Base-by-base conservation (phyloP, 805 yeast species). In the Ogataea trehaloabstinens region DNA sequence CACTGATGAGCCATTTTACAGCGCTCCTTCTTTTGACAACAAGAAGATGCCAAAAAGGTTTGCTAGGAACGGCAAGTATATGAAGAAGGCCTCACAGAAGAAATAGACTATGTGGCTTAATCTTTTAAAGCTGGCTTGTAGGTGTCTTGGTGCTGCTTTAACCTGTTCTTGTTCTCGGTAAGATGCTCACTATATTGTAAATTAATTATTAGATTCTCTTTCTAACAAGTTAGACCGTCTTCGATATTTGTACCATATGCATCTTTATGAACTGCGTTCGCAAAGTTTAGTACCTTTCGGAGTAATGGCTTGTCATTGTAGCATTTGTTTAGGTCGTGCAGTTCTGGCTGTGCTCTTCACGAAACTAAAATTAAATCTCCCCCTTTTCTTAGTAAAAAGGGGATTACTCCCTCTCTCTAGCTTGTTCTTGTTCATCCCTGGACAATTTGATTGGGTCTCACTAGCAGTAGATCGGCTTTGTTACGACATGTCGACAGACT, bases 31-130 rank as follows among this genome's bases (percentile, higher is more conserved):
- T 16, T 35, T 27, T 10, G 39, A 41, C 29, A 17, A 24, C 33
- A 43, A 45, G 30, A 46, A 46, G 28, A 17, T 45, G 8, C 52
- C 50, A 5, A 50, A 41, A 29, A 36, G 46, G 34, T 45, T 47
- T 34, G 48, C 47, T 20, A 49, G 46, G 21, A 49, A 46, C 30
- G 51, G 50, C 31, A 49, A 47, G 33, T 40, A 28, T 17, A 35
- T 43, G 24, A 48, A 48, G 39, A 51, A 43, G 32, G 38, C 37
- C 22, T 44, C 39, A 12, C 17, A 17, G 19, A 40, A 34, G 20
- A 35, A 30, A 7, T 34, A 27, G 24, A 13, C 13, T n/a, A n/a
- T n/a, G n/a, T n/a, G n/a, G n/a, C n/a, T n/a, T n/a, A 22, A 8
- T 27, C n/a, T n/a, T n/a, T n/a, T n/a, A n/a, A n/a, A n/a, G n/a